Evolutionary conservation across 2,329 filamentous ascomycete genomes (phyloP), one percentile per base, ranked within the genome.

Genomic region (Boeremia lycopersici): DNA sequence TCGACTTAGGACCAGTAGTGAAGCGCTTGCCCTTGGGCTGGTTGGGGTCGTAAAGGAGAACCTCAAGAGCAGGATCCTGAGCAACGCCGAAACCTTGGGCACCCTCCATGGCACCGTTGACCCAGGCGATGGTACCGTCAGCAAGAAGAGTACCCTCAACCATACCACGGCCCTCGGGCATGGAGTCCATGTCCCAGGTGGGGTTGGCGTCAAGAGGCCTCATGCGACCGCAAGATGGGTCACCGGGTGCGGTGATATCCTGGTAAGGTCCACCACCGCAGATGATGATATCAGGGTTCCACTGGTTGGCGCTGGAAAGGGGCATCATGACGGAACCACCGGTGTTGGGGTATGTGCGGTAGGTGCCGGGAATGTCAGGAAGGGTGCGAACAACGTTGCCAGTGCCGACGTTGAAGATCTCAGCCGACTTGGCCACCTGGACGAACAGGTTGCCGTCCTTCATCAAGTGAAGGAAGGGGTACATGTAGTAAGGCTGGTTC

Each of bases 401-500:
- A 39, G 72, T 72, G 31, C 61, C 69, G 23, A 83, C 78, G 62
- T 84, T 79, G 70, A 85, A 86, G 48, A 82, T 74, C 62, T 86
- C 80, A 5, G 82, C 80, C 17, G 81, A 81, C 65, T 83, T 85
- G 30, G 83, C 74, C 13, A 78, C 77, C 65, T 85, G 84, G 52
- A 86, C 74, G 64, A 85, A 86, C 4, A 86, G 68, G 33, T 73
- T 80, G 10, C 84, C 84, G 65, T 85, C 79, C 30, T 76, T 79
- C 33, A 87, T 76, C 1, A 86, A 75, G 63, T 86, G 84, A 28
- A 87, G 72, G 69, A 86, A 86, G 3, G 84, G 84, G 64, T 86
- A 86, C 83, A 85, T 85, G 71, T 84, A 86, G 73, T 86, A 86
- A 12, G 84, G 84, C 68, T 86, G 82, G 60, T 83, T 84, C 65